Percentiles rank a stretch among this genome's conserved stretches.
Conservation (phyloP, 1,139 yeast genomes). For the Suhomyces anneliseae region DNA sequence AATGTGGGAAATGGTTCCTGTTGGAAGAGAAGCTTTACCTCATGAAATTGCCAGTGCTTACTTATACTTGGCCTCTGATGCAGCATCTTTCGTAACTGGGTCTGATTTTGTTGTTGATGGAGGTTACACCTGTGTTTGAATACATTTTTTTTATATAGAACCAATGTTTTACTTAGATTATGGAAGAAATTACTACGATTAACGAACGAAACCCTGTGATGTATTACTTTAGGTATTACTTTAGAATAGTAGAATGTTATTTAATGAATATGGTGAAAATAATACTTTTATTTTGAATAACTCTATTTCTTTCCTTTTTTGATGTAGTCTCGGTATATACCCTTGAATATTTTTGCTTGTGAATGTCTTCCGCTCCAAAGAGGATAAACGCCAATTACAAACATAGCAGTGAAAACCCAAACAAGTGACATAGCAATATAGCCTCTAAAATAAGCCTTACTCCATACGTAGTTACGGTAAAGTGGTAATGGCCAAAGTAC, state of each 20-base stretch:
- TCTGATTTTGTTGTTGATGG: constrained; percentile 20
- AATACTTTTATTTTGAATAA: no score
- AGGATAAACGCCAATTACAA: constrained; percentile 41
- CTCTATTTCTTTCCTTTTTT: background rate
- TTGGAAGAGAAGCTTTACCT: constrained; percentile 19
- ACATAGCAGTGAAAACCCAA: constrained; percentile 35
- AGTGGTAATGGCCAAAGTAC: constrained; percentile 50
- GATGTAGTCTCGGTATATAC: constrained; percentile 16
- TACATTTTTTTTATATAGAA: background rate
- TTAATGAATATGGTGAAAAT: no score
- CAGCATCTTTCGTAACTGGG: constrained; percentile 20
- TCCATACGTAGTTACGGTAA: constrained; percentile 45
- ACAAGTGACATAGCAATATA: constrained; percentile 39
- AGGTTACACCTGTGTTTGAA: constrained; percentile 8
- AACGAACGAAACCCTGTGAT: no score
- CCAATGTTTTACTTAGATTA: no score
- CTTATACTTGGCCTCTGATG: constrained; percentile 20
- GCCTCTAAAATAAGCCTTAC: constrained; percentile 40
- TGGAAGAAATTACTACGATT: no score
- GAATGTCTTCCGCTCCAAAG: constrained; percentile 36
- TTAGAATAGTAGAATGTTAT: no score
- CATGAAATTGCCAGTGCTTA: constrained; percentile 20
- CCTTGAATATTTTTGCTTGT: constrained; percentile 21
- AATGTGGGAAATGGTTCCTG: constrained; percentile 15
- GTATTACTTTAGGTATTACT: background rate